phyloP scores from a whole-genome alignment of 345 rosid genomes.

The Zanthoxylum bungeanum region DNA sequence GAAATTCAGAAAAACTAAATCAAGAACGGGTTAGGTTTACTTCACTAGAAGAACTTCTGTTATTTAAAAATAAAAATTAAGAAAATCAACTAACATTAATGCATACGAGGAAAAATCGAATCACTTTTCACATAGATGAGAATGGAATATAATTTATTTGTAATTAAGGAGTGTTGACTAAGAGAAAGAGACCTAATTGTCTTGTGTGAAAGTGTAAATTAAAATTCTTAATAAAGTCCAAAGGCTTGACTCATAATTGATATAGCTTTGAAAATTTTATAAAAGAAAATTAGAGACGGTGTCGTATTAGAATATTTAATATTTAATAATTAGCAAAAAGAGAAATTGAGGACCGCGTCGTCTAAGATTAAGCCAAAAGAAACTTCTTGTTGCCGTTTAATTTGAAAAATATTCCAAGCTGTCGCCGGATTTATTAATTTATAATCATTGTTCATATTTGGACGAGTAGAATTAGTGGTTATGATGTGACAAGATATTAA shows the following conservation, averaged over 20 bases:
- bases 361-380: not conserved
- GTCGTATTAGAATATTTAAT: not conserved
- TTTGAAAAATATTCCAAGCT: not conserved
- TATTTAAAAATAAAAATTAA: too few relatives aligned
- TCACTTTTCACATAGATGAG: too few relatives aligned
- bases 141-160: not conserved
- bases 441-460: not conserved
- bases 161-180: not conserved
- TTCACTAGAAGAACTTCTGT: too few relatives aligned
- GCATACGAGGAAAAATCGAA: too few relatives aligned
- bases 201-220: slow-evolving; percentile 7
- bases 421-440: not conserved
- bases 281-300: not conserved
- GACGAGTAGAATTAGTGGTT: not conserved
- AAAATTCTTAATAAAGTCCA: not conserved
- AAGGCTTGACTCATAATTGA: not conserved
- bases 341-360: not conserved
- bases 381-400: not conserved
- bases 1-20: too few relatives aligned
- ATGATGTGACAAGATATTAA: not conserved
- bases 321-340: not conserved
- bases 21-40: too few relatives aligned
- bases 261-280: not conserved
- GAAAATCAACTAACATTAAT: too few relatives aligned
- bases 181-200: not conserved